phyloP scores from a whole-genome alignment of 2,329 filamentous ascomycete genomes.

The Aspergillus fijiensis region DNA sequence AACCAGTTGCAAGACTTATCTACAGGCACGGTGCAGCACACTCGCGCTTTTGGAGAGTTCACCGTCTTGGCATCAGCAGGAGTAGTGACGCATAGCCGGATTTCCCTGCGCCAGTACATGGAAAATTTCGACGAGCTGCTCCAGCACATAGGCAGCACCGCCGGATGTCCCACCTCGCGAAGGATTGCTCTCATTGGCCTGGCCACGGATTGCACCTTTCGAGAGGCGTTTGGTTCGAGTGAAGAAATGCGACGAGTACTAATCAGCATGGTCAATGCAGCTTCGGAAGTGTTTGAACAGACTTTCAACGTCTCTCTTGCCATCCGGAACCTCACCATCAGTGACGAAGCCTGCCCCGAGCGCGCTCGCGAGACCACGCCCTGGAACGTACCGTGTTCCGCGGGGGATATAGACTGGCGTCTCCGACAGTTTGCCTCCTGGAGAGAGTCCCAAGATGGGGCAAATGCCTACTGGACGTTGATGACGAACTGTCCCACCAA shows the following conservation, averaged over 20 bases:
- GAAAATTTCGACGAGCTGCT: slow-evolving; percentile 46
- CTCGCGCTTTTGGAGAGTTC: too few species aligned
- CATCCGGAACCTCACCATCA: slow-evolving; percentile 78
- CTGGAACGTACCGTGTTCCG: slow-evolving; percentile 23
- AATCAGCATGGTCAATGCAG: slow-evolving; percentile 69
- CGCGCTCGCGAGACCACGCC: slow-evolving; percentile 54
- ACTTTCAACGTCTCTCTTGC: slow-evolving; percentile 91
- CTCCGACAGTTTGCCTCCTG: slow-evolving; percentile 76
- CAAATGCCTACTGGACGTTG: slow-evolving; percentile 88
- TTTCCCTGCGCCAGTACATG: neutral
- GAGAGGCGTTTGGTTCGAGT: slow-evolving; percentile 63
- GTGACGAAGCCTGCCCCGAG: slow-evolving; percentile 68
- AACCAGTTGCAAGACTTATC: too few species aligned
- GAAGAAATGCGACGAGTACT: slow-evolving; percentile 40
- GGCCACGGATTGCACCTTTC: slow-evolving; percentile 88
- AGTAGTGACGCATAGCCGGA: neutral
- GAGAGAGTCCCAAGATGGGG: slow-evolving; percentile 70
- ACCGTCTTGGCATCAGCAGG: neutral
- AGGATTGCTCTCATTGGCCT: slow-evolving; percentile 86
- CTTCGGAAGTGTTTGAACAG: slow-evolving; percentile 79
- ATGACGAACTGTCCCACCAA: slow-evolving; percentile 77
- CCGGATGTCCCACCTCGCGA: slow-evolving; percentile 78
- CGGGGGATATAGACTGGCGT: slow-evolving; percentile 21
- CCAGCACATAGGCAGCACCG: slow-evolving; percentile 70
- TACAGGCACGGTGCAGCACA: too few species aligned